Evolutionary conservation across 495 filamentous ascomycete genomes (phyloP).

Genomic region (Penicillium herquei): DNA sequence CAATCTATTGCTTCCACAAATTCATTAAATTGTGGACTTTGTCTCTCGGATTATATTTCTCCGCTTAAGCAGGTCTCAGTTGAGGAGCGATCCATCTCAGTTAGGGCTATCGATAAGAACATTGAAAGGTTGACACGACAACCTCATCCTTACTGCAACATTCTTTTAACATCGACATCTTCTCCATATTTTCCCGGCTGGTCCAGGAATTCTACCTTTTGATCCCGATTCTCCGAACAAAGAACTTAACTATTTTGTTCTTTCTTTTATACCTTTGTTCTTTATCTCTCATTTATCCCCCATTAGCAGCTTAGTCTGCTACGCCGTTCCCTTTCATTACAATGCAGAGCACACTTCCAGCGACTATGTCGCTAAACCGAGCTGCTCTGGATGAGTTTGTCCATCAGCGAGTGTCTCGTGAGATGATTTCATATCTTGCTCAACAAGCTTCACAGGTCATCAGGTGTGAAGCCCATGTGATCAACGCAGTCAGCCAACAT

Average conservation of each 20-base stretch:
- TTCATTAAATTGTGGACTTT: slow-evolving; percentile 14
- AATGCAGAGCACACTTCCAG: slow-evolving; percentile 25
- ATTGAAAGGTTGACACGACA: slow-evolving; percentile 45
- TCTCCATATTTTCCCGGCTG: slow-evolving; percentile 23
- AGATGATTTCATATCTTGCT: slow-evolving; percentile 86
- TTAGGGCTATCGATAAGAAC: slow-evolving; percentile 37
- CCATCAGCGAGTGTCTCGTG: slow-evolving; percentile 70
- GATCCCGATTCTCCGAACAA: neutral
- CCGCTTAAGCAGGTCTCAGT: slow-evolving; percentile 33
- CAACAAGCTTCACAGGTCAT: slow-evolving; percentile 83
- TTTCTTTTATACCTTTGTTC: no score
- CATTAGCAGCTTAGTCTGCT: neutral
- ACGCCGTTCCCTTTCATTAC: neutral
- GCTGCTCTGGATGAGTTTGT: slow-evolving; percentile 89
- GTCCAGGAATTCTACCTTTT: slow-evolving; percentile 16
- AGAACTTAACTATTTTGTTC: no score
- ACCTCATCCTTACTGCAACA: slow-evolving; percentile 47
- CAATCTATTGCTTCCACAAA: slow-evolving; percentile 17
- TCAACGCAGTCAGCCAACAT: slow-evolving; percentile 47
- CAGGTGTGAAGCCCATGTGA: slow-evolving; percentile 70
- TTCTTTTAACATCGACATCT: slow-evolving; percentile 24
- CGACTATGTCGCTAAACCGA: slow-evolving; percentile 67
- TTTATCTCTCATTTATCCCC: no score
- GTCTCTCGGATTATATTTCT: slow-evolving; percentile 24
- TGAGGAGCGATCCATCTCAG: slow-evolving; percentile 10